phyloP scores from a whole-genome alignment of 768 basidiomycete genomes.

The Porpolomopsis calyptriformis region DNA sequence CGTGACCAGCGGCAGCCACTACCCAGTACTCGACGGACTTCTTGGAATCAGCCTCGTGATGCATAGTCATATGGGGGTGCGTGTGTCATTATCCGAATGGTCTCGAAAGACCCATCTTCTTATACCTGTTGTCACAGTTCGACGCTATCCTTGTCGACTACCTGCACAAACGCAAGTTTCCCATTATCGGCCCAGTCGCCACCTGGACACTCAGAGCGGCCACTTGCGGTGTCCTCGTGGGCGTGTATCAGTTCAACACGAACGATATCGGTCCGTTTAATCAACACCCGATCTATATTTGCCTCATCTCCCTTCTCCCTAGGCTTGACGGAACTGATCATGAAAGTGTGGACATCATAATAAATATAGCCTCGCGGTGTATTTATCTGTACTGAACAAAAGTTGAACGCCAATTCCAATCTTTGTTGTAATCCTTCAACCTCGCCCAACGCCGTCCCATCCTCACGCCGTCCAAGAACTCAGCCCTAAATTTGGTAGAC shows the following conservation, averaged over 20 bases:
- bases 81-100: constrained; percentile 18
- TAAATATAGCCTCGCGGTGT: background rate
- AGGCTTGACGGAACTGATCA: background rate
- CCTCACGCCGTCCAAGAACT: no score
- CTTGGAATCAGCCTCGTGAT: constrained; percentile 81
- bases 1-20: constrained; percentile 59
- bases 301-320: constrained; percentile 14
- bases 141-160: constrained; percentile 31
- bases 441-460: no score
- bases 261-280: constrained; percentile 88
- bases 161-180: constrained; percentile 88
- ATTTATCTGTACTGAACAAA: background rate
- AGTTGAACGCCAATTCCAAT: background rate
- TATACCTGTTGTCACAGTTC: background rate
- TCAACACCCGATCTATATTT: no score
- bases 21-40: constrained; percentile 84
- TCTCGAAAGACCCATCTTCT: background rate
- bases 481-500: no score
- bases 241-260: constrained; percentile 97
- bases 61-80: constrained; percentile 91
- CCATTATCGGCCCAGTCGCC: constrained; percentile 53
- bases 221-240: constrained; percentile 76
- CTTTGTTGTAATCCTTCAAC: no score
- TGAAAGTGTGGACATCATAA: background rate
- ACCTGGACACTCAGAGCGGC: constrained; percentile 51